Evolutionary conservation across 345 rosid species (phyloP).

Genomic region (Cardamine occulta): DNA sequence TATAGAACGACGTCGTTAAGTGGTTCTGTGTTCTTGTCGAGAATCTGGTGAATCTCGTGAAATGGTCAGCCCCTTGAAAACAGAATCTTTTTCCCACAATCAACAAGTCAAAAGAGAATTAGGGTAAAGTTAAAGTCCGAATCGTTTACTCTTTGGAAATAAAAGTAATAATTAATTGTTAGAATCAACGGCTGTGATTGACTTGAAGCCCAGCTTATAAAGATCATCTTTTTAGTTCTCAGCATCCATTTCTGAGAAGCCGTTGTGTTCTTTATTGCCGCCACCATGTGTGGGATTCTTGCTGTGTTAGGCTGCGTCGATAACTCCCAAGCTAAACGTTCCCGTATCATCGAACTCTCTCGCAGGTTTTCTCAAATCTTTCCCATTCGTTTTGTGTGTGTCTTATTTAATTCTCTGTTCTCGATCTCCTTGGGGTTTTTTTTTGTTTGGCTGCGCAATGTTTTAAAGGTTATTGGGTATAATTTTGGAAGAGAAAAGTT

Average conservation of each 20-base stretch:
- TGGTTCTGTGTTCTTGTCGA: neutral
- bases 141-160: slow-evolving; percentile 29
- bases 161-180: neutral
- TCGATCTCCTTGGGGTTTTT: slow-evolving; percentile 21
- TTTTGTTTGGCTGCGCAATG: slow-evolving; percentile 19
- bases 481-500: slow-evolving; percentile 20
- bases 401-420: neutral
- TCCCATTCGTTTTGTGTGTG: neutral
- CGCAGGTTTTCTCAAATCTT: slow-evolving; percentile 51
- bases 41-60: slow-evolving; percentile 25
- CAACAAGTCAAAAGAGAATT: slow-evolving; percentile 29
- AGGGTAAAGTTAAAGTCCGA: slow-evolving; percentile 38
- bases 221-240: slow-evolving; percentile 1
- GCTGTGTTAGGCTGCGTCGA: slow-evolving; percentile 76
- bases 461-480: slow-evolving; percentile 20
- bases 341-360: slow-evolving; percentile 82
- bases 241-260: slow-evolving; percentile 23
- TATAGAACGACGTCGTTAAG: neutral
- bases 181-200: slow-evolving; percentile 51
- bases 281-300: slow-evolving; percentile 85
- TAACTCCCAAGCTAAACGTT: slow-evolving; percentile 75
- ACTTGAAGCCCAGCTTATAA: slow-evolving; percentile 21
- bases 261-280: slow-evolving; percentile 37
- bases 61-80: neutral
- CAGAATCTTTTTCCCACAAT: slow-evolving; percentile 23